Conservation (phyloP, 2,329 filamentous ascomycete species). For the Diaporthe humulicola region DNA sequence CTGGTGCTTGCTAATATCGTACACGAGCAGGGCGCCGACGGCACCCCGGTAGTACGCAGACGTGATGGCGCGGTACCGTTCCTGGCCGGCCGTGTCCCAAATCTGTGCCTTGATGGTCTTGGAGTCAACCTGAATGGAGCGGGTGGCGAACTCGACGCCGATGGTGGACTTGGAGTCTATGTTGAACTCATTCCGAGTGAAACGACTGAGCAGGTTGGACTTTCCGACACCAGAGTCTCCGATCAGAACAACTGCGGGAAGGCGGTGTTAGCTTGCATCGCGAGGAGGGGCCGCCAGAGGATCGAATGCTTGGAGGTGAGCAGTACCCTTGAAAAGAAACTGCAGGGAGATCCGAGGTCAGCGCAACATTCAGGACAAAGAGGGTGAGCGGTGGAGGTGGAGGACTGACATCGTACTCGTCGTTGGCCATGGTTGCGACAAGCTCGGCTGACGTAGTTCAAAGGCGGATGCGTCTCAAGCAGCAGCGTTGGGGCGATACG, state of each 20-base stretch:
- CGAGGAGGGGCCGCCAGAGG: slow-evolving; percentile 44
- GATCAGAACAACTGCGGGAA: slow-evolving; percentile 87
- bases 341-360: slow-evolving; percentile 59
- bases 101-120: slow-evolving; percentile 99
- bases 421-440: slow-evolving; percentile 88
- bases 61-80: slow-evolving; percentile 98
- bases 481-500: slow-evolving; percentile 40
- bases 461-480: slow-evolving; percentile 37
- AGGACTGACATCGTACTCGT: slow-evolving; percentile 96
- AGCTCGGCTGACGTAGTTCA: slow-evolving; percentile 44
- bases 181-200: slow-evolving; percentile 99
- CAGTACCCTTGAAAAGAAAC: slow-evolving; percentile 98
- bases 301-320: slow-evolving; percentile 37
- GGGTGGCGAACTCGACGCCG: slow-evolving; percentile 98
- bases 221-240: slow-evolving; percentile 99
- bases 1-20: slow-evolving; percentile 99
- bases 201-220: slow-evolving; percentile 99
- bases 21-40: slow-evolving; percentile 96
- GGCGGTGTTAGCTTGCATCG: slow-evolving; percentile 47
- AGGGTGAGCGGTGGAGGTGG: slow-evolving; percentile 44
- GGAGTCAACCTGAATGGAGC: slow-evolving; percentile 97
- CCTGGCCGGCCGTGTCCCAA: slow-evolving; percentile 99
- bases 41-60: slow-evolving; percentile 99
- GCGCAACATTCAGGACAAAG: slow-evolving; percentile 44
- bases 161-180: slow-evolving; percentile 99